Evolutionary conservation across 352 stramenopile species (phyloP), one percentile per base, ranked within the genome.

Genomic region (Phytophthora constricta): DNA sequence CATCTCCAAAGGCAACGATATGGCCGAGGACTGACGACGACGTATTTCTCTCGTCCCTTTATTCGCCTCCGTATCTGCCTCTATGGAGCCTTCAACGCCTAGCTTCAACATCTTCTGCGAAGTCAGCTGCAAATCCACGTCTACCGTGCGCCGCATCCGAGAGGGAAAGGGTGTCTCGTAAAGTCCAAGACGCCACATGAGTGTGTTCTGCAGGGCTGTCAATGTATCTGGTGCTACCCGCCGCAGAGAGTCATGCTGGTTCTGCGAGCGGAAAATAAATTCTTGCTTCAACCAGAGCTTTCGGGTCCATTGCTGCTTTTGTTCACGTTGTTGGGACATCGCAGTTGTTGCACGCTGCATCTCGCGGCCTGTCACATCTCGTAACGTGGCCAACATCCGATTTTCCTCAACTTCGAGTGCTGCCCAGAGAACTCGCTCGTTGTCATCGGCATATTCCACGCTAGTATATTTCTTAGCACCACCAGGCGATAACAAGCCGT

Each of bases 391-490:
- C 22, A 87, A 37, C 81, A 93, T 90, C 1, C 86, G 71, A 39
- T 91, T 92, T 39, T 94, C 86, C 66, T 96, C 88, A 1, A 96
- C 88, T 68, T 95, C 84, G 1, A 93, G 72, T 10, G 83, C 85
- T 49, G 88, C 88, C 77, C 80, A 91, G 19, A 94, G 51, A 3
- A 90, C 74, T 1, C 77, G 75, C 42, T 91, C 82, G 23, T 66
- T 68, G 0, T 83, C 76, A 22, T 94, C 83, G 39, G 75, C 58
- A 47, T 65, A 65, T 19, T 72, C 66, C 43, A 66, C 60, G 14
- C 13, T 69, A 9, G 61, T n/a, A 37, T 72, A 69, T 34, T 62
- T 71, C 27, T 65, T 65, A 14, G 8, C 41, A 27, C 13, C 23
- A 17, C 19, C 19, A 46, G n/a, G 22, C 4, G 60, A 64, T 47